Percentiles rank a stretch among this genome's conserved stretches.
Evolutionary conservation across 768 basidiomycete species (phyloP).

Genomic region (Pisolithus sp.): DNA sequence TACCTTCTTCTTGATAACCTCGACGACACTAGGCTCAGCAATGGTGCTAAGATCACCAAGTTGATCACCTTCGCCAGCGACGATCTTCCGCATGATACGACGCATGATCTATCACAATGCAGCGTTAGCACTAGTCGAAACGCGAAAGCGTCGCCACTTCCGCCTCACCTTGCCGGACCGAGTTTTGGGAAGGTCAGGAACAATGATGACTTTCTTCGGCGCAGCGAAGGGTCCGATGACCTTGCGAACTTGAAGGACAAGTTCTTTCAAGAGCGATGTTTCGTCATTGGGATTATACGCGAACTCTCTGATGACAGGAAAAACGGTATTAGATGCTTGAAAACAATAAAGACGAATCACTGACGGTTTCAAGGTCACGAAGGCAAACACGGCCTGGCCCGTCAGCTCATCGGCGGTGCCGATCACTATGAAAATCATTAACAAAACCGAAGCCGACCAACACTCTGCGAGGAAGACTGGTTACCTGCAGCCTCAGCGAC

Average conservation of each 20-base stretch:
- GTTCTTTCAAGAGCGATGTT: constrained; percentile 69
- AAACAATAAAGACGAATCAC: constrained; percentile 22
- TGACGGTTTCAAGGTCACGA: constrained; percentile 91
- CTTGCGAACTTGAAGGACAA: constrained; percentile 92
- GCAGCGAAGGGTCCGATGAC: constrained; percentile 97
- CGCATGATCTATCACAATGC: constrained; percentile 68
- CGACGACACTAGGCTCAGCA: constrained; percentile 83
- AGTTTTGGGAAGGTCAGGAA: constrained; percentile 87
- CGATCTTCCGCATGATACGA: constrained; percentile 93
- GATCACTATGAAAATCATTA: constrained; percentile 44
- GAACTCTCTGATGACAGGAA: constrained; percentile 58
- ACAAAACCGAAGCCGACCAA: neutral
- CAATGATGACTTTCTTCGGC: constrained; percentile 86
- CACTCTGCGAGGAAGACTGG: constrained; percentile 5
- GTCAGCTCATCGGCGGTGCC: constrained; percentile 84
- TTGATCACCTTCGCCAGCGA: constrained; percentile 89
- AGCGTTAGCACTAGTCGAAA: neutral
- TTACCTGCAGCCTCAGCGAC: constrained; percentile 88
- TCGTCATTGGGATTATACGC: constrained; percentile 67
- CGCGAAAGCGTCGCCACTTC: constrained; percentile 19
- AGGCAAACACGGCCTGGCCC: constrained; percentile 90
- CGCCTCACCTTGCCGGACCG: constrained; percentile 73
- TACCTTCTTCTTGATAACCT: constrained; percentile 77
- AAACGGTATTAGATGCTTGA: neutral
- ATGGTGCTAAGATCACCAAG: constrained; percentile 92